Base-by-base conservation (phyloP, 2,329 filamentous ascomycete genomes). In the Aspergillus tanneri region DNA sequence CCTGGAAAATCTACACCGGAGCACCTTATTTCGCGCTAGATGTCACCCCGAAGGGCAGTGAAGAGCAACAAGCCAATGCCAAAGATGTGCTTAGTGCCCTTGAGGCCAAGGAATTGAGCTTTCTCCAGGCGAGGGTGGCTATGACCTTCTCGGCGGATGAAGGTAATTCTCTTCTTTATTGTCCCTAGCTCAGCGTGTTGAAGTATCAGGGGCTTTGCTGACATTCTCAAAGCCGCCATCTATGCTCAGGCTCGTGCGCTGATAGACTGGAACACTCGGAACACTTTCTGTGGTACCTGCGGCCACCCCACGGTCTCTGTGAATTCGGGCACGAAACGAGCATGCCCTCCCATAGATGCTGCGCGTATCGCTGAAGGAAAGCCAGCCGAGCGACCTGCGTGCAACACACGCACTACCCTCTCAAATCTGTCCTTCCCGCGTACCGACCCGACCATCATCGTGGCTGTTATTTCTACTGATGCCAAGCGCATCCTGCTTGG, bases 391-490 rank as follows among this genome's bases (percentile, higher is more conserved):
- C 84, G 90, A 7, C 79, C 78, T 1, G 79, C 86, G 14, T 99
- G 93, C 70, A 84, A 82, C 6, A 95, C 91, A 0, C 83, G 93
- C 45, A 86, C 83, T 30, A 90, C 89, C 21, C 75, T 99, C 37
- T 95, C 90, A 24, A 99, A 99, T 71, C 78, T 96, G 44, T 86
- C 81, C 63, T 97, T 96, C 77, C 92, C 92, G 2, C 83, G 91
- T 42, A 96, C 92, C 2, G 91, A 96, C 61, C 90, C 91, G 1
- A 95, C 90, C 22, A 90, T 97, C 67, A 99, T 99, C 72, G 91
- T 95, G 73, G 92, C 91, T 0, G 86, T 96, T 9, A 82, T 97
- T 24, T 95, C 87, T 44, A 78, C 85, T 42, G 88, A 95, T 59
- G 87, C 87, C 41, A 80, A 85, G 56, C 82, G 83, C 52, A 73